These are phyloP conservation scores for Glycine tomentella DNA, from an alignment of 306 rosid species.

Conservation along the genomic window DNA sequence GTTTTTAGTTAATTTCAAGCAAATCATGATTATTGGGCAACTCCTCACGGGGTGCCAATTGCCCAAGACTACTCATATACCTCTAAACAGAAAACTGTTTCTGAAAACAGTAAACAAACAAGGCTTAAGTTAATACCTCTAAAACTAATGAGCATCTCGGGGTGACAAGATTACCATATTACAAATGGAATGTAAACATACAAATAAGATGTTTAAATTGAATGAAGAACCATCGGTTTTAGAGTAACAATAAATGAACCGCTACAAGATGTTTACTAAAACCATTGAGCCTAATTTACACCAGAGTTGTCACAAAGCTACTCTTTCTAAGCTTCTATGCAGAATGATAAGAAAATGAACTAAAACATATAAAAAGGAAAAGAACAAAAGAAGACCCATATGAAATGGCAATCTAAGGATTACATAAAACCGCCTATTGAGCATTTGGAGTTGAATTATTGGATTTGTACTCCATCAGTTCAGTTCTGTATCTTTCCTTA, in stretches of 20 bases:
- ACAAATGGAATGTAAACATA: no score
- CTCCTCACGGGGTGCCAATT: no score
- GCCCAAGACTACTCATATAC: no score
- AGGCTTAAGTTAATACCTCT: background rate
- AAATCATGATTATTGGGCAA: no score
- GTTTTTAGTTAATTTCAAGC: no score
- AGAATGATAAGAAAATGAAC: constrained; percentile 19
- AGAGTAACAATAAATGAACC: constrained; percentile 21
- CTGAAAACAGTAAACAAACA: background rate
- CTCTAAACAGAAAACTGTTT: no score
- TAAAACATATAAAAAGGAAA: constrained; percentile 3
- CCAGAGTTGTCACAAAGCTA: constrained; percentile 33
- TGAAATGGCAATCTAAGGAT: constrained; percentile 12
- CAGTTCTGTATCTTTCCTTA: constrained; percentile 75
- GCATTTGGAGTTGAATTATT: constrained; percentile 42
- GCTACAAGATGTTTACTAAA: constrained; percentile 20
- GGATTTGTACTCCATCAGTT: constrained; percentile 70
- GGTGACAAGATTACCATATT: background rate
- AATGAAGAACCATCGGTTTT: no score
- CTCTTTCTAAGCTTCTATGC: constrained; percentile 22
- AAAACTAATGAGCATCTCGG: background rate
- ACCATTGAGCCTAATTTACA: constrained; percentile 44
- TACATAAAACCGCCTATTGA: constrained; percentile 46
- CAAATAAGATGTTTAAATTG: no score
- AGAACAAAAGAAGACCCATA: constrained; percentile 12